Evolutionary conservation across 176 grass and related monocot genomes (phyloP).

Genomic region (Bolboschoenus planiculmis): DNA sequence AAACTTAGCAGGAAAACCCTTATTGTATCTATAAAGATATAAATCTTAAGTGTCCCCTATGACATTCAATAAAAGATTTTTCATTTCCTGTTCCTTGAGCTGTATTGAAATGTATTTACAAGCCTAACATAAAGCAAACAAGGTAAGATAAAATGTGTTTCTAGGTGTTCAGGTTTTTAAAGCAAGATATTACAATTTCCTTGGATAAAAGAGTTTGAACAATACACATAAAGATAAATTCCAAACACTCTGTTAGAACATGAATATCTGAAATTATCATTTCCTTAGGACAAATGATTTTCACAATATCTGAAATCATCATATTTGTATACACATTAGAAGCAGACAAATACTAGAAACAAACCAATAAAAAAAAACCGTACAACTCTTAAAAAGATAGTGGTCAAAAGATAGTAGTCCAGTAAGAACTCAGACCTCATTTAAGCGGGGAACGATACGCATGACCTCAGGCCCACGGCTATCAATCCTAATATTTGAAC

Average conservation of each 20-base stretch:
- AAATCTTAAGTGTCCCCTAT: neutral
- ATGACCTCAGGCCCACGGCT: slow-evolving; percentile 98
- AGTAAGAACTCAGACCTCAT: slow-evolving; percentile 55
- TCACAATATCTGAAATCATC: too few species aligned
- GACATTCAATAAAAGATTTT: neutral
- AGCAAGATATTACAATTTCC: neutral
- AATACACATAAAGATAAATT: neutral
- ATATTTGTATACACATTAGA: too few species aligned
- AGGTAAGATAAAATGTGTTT: neutral
- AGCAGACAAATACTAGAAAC: neutral
- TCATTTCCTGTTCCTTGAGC: neutral
- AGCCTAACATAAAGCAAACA: neutral
- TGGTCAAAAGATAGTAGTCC: neutral
- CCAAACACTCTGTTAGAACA: neutral
- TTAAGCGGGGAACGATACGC: slow-evolving; percentile 83
- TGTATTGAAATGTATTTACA: neutral
- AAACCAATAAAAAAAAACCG: neutral
- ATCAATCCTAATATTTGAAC: slow-evolving; percentile 92
- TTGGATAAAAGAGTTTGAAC: neutral
- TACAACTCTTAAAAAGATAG: neutral
- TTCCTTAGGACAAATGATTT: too few species aligned
- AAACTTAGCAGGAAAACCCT: neutral
- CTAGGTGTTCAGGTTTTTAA: neutral
- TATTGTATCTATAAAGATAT: neutral
- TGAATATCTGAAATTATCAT: neutral